Conservation (phyloP, 192 early-diverging fungal genomes). For the Allomyces javanicus region DNA sequence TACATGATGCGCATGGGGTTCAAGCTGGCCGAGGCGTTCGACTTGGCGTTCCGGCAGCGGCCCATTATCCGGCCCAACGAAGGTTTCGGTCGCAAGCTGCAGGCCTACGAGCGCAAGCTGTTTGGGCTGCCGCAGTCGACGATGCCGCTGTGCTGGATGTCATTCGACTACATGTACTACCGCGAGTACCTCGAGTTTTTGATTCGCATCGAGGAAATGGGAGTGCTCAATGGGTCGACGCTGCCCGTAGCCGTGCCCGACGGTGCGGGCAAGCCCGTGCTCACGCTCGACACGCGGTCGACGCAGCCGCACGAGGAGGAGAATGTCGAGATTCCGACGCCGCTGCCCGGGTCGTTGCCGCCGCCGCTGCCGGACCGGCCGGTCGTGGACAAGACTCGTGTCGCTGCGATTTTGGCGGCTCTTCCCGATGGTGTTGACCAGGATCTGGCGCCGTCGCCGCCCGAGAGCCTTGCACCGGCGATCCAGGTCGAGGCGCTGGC, state of each 20-base stretch:
- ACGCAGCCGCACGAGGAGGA: background rate
- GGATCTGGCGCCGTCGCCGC: no score
- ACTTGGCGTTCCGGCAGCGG: constrained; percentile 46
- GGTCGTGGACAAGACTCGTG: no score
- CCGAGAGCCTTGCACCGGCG: no score
- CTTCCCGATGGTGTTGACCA: no score
- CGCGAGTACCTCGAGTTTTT: background rate
- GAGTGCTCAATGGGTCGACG: background rate
- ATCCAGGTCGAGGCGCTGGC: no score
- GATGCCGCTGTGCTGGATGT: background rate
- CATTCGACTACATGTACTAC: background rate
- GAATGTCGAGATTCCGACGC: background rate
- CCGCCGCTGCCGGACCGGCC: no score
- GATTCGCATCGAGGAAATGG: background rate
- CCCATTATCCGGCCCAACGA: constrained; percentile 68
- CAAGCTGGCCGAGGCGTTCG: constrained; percentile 43
- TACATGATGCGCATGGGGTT: constrained; percentile 60
- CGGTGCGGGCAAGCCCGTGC: background rate
- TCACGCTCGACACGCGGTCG: background rate
- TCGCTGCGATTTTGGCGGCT: no score
- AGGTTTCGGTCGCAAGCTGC: constrained; percentile 55
- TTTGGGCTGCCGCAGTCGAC: background rate
- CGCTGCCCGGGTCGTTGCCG: no score
- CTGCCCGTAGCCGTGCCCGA: no score
- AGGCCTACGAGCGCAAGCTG: constrained; percentile 31